Conservation (phyloP, 176 grass and related monocot genomes). For the Carex cristatella region DNA sequence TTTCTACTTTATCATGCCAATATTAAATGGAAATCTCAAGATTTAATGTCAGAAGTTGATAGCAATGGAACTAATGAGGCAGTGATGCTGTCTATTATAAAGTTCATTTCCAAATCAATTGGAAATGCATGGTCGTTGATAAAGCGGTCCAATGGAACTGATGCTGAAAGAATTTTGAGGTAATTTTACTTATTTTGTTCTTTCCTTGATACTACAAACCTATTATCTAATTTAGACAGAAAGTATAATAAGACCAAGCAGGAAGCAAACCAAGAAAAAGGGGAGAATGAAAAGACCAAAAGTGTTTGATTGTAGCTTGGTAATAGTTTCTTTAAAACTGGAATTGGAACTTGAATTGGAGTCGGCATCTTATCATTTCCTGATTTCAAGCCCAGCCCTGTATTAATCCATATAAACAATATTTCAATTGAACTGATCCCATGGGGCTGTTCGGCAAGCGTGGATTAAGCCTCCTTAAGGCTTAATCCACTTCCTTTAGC, state of each 20-base stretch:
- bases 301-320: neutral
- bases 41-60: constrained; percentile 15
- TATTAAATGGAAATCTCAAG: constrained; percentile 38
- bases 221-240: neutral
- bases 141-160: constrained; percentile 31
- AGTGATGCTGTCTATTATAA: constrained; percentile 29
- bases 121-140: constrained; percentile 48
- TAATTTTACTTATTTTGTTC: constrained; percentile 23
- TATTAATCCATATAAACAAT: neutral
- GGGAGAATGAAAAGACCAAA: neutral
- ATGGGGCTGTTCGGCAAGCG: neutral
- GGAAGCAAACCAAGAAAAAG: neutral
- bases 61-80: constrained; percentile 29
- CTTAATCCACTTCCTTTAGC: too few relatives aligned
- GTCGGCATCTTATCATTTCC: neutral
- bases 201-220: constrained; percentile 11
- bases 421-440: neutral
- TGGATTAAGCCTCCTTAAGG: too few relatives aligned
- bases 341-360: neutral
- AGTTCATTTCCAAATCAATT: constrained; percentile 54
- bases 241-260: neutral
- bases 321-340: neutral
- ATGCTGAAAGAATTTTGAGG: constrained; percentile 51
- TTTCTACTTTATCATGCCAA: constrained; percentile 43
- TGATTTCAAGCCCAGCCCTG: neutral